Conservation (phyloP, 2,329 filamentous ascomycete genomes). For the Penicillium brevicompactum region DNA sequence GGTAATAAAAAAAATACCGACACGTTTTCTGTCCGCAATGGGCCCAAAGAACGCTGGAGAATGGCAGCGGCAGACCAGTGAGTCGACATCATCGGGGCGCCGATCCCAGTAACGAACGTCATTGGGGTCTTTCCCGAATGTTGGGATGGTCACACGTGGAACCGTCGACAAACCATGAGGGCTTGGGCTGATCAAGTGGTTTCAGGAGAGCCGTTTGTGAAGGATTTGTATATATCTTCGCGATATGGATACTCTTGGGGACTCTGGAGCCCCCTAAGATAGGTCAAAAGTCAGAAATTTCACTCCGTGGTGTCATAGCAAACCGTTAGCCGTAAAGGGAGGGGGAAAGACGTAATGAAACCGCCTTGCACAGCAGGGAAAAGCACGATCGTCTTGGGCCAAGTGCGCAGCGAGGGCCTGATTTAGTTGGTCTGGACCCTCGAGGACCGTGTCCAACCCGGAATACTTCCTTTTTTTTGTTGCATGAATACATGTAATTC, state of each 20-base stretch:
- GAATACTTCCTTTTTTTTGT: slow-evolving; percentile 3
- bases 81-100: slow-evolving; percentile 23
- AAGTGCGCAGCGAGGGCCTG: slow-evolving; percentile 5
- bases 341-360: slow-evolving; percentile 2
- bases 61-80: slow-evolving; percentile 13
- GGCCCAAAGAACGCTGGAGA: neutral
- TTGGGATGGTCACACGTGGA: slow-evolving; percentile 12
- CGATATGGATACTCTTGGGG: neutral
- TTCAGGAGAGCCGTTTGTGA: no score
- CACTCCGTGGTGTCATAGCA: neutral
- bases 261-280: neutral
- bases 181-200: neutral
- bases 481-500: slow-evolving; percentile 9
- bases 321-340: neutral
- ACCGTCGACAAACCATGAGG: neutral
- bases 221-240: neutral
- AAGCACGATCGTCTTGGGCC: slow-evolving; percentile 10
- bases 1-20: slow-evolving; percentile 1
- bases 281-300: neutral
- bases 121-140: slow-evolving; percentile 3
- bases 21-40: slow-evolving; percentile 5
- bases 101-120: slow-evolving; percentile 19
- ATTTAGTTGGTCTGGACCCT: slow-evolving; percentile 23
- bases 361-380: slow-evolving; percentile 6
- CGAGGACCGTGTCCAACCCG: slow-evolving; percentile 14